Base-by-base conservation (phyloP, 495 filamentous ascomycete species). In the Lophiotrema nucula region DNA sequence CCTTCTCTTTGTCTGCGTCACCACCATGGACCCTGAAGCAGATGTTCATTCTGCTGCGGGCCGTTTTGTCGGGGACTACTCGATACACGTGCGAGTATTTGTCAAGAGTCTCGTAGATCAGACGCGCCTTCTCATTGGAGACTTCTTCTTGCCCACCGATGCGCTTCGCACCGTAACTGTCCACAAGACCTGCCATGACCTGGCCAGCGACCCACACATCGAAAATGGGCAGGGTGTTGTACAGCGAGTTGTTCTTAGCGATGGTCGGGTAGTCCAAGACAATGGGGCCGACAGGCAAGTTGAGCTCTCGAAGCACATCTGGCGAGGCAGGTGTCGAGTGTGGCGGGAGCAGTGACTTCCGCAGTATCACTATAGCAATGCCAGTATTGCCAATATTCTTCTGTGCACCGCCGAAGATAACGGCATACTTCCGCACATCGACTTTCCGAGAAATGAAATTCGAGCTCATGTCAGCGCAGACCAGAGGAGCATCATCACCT, bases 191-290 rank as follows among this genome's bases (percentile, higher is more conserved):
- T 38, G 81, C 78, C 75, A 97, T 86, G 25, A 97, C 91, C 65
- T 88, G 81, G 24, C 89, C 88, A 19, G 90, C 89, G 52, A 97
- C 82, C 79, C 84, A 97, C 47, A 97, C 86, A 64, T 89, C 89
- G 72, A 97, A 96, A 65, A 97, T 96, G 58, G 88, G 89, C 23
- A 97, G 78, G 2, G 92, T 97, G 75, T 96, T 97, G 75, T 96
- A 96, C 48, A 97, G 77, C 59, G 84, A 89, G 75, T 90, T 90
- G 73, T 91, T 90, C 77, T 91, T 91, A 18, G 88, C 86, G 33
- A 88, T 82, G 0, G 80, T 87, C 43, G 87, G 80, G 71, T 91
- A 97, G 70, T 89, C 82, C 38, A 96, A 74, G 35, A 96, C 81
- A 6, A 89, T 79, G 1, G 88, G 88, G 1, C 86, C 85, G 33